Base-by-base conservation (phyloP, 495 filamentous ascomycete species). In the Trichoderma gamsii region DNA sequence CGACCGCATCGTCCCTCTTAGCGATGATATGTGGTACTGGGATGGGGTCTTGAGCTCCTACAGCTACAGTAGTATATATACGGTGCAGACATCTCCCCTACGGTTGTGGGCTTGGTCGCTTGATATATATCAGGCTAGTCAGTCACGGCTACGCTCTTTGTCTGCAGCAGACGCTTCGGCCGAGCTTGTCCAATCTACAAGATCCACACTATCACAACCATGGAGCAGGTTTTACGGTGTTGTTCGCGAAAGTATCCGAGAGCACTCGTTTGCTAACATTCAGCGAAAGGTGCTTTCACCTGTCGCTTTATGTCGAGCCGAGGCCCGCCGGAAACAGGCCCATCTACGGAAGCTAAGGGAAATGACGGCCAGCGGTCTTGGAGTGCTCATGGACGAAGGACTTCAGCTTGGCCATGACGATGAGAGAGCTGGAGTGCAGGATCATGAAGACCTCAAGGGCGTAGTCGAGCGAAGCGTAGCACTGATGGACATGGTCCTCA, bases 1-100 rank as follows among this genome's bases (percentile, higher is more conserved):
- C 6, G 87, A 92, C 38, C 88, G 92, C 70, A 92, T 91, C 18
- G 85, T 95, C n/a, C 86, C 87, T 0, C 72, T 99, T 11, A 87
- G 85, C 66, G 88, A 95, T 52, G 92, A 97, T 72, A 89, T 96
- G 46, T 89, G 86, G 78, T 98, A 98, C 73, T 99, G 95, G 95
- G 90, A 96, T 69, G 87, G 92, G 67, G 83, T 97, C 1, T 77
- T 95, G 52, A 83, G 85, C 1, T 93, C 91, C 15, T 85, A 88
- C 46, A 81, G 85, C 67, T 87, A 87, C 70, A 90, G 88, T 66
- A 87, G 85, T 25, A 70, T 96, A 1, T 97, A 97, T 74, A 86
- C 89, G 0, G 76, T 95, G 9, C 95, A 99, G 73, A 96, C 88
- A 3, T 90, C 87, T 1, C 95, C 95, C 0, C 71, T 85, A 11